Conservation (phyloP, 352 stramenopile species). For the Phytophthora sp. region DNA sequence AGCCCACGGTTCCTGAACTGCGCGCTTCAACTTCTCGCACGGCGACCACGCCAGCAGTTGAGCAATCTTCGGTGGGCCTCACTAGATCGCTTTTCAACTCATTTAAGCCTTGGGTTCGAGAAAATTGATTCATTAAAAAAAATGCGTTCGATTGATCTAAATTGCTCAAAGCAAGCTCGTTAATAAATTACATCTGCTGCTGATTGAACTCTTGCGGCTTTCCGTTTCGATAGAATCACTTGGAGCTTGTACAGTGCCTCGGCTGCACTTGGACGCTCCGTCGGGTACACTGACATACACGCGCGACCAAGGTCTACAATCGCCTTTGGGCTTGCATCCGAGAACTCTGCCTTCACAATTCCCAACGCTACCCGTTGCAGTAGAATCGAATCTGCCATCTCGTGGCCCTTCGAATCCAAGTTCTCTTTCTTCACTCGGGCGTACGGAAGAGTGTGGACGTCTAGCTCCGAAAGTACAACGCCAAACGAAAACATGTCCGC, state of each 20-base stretch:
- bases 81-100: too few species aligned
- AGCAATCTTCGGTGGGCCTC: too few species aligned
- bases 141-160: too few species aligned
- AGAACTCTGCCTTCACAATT: conserved; percentile 29
- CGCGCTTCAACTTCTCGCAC: too few species aligned
- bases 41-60: too few species aligned
- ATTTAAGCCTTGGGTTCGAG: too few species aligned
- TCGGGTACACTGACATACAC: conserved; percentile 29
- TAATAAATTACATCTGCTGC: conserved; percentile 1
- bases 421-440: conserved; percentile 19
- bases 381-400: conserved; percentile 20
- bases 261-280: conserved; percentile 23
- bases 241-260: conserved; percentile 35
- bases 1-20: too few species aligned
- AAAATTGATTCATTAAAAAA: too few species aligned
- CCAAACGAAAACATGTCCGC: conserved; percentile 71
- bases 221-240: conserved; percentile 15
- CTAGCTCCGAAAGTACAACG: conserved; percentile 62
- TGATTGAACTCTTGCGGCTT: background rate
- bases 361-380: conserved; percentile 28
- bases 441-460: conserved; percentile 38
- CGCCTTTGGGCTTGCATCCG: conserved; percentile 10
- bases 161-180: too few species aligned
- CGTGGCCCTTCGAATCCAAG: conserved; percentile 11
- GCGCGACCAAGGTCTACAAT: conserved; percentile 21